Evolutionary conservation across 495 filamentous ascomycete genomes (phyloP), one percentile per base, ranked within the genome.

Genomic region (Penicillium roqueforti): DNA sequence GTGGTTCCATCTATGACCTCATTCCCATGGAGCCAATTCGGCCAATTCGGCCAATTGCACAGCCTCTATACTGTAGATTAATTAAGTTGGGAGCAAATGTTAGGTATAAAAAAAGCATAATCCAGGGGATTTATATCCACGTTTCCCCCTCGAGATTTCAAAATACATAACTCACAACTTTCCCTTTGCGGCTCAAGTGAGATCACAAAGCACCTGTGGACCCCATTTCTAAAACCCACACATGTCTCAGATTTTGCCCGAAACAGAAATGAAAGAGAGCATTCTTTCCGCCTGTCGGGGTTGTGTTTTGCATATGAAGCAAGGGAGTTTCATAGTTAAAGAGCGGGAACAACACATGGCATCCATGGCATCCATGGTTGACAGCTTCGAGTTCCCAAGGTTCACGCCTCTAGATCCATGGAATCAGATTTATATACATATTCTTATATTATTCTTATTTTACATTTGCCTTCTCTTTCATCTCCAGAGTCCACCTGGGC

Each of bases 301-400:
- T 1, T 4, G 9, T 47, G 44, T 50, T 39, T 50, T 50, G 34
- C 22, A 40, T 50, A 16, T 34, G 23, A 51, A 51, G 20, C 28
- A 51, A 41, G 54, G 46, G 41, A 40, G 32, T 28, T 49, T 55
- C 40, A 41, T 39, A 16, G 22, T 41, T 13, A 47, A 23, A 31
- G 23, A 22, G 36, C 37, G 47, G 47, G 34, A 31, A 20, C 19
- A 6, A n/a, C 29, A 23, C n/a, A 22, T 48, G 28, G 22, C n/a
- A 47, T n/a, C n/a, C 22, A 23, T 23, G 22, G 22, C 22, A 23
- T 53, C 55, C 55, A 54, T 23, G 52, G 56, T 56, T 56, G 49
- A 38, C 36, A 31, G 23, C 20, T 36, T 10, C 2, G 26, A 53
- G 55, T 50, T 51, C 46, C 55, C 40, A 49, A 44, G 34, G 49